Evolutionary conservation across 495 filamentous ascomycete species (phyloP).

Genomic region (Sporormia fimetaria): DNA sequence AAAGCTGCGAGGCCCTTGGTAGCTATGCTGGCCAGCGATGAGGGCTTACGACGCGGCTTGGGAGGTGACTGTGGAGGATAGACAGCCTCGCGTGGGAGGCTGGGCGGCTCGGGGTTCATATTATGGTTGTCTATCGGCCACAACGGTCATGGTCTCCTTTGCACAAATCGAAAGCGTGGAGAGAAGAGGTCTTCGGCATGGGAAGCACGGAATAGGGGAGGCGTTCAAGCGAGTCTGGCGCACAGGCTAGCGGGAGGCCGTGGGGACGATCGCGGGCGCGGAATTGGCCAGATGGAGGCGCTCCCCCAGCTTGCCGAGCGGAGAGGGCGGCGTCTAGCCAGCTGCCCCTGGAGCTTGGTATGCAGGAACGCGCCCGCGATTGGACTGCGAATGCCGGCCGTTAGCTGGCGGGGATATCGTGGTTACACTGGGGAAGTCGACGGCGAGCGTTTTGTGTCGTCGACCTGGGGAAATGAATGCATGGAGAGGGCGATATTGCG

Average conservation of each 20-base stretch:
- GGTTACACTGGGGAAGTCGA: too few species aligned
- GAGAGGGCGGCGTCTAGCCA: not conserved
- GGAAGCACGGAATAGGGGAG: constrained; percentile 23
- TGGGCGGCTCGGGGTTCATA: constrained; percentile 19
- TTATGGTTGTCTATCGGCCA: constrained; percentile 6
- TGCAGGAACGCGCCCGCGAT: too few species aligned
- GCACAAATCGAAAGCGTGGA: constrained; percentile 22
- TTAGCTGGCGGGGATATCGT: too few species aligned
- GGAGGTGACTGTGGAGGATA: constrained; percentile 3
- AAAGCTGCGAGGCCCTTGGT: constrained; percentile 30
- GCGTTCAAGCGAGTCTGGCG: constrained; percentile 13
- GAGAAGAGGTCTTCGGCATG: constrained; percentile 5
- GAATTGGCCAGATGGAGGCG: constrained; percentile 12
- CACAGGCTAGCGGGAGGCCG: constrained; percentile 9
- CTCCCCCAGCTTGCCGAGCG: constrained; percentile 1
- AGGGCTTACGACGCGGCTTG: constrained; percentile 16
- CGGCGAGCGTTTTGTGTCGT: too few species aligned
- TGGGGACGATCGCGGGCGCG: constrained; percentile 1
- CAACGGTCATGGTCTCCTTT: constrained; percentile 19
- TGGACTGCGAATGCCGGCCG: too few species aligned
- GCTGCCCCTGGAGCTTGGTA: not conserved
- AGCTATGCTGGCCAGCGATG: constrained; percentile 27
- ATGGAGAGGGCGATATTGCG: too few species aligned
- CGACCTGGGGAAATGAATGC: too few species aligned
- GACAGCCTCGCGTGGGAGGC: constrained; percentile 8